Conservation (phyloP, 1,139 yeast species). For the Candida albicans region DNA sequence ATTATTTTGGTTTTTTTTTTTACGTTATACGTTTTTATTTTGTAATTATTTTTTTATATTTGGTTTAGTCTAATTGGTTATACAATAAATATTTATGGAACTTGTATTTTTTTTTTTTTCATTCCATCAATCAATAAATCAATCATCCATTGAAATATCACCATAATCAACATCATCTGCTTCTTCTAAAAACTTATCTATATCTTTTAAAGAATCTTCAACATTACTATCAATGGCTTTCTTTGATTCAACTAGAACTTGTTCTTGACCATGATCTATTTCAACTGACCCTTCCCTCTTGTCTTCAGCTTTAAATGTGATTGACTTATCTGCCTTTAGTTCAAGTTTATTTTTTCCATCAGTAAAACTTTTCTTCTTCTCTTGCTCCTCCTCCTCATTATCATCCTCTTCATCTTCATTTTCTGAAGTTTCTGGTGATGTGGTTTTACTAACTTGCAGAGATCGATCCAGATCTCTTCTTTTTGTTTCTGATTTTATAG, state of each 20-base stretch:
- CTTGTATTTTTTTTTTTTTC: not conserved
- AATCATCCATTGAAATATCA: slow-evolving; percentile 24
- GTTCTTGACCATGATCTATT: slow-evolving; percentile 13
- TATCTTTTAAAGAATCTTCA: slow-evolving; percentile 28
- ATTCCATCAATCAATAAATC: not conserved
- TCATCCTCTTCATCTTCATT: slow-evolving; percentile 10
- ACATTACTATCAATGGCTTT: slow-evolving; percentile 5
- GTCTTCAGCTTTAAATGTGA: not conserved
- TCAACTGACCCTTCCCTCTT: slow-evolving; percentile 6
- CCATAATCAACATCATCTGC: slow-evolving; percentile 43
- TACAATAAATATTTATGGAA: slow-evolving; percentile 1
- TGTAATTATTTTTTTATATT: not conserved
- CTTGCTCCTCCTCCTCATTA: slow-evolving; percentile 14
- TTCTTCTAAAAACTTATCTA: slow-evolving; percentile 38
- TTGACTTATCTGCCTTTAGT: not conserved
- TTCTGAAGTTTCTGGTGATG: not conserved
- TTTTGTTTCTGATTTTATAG: not conserved
- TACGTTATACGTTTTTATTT: too few species aligned
- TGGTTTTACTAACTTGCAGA: too few species aligned
- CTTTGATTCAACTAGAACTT: slow-evolving; percentile 14
- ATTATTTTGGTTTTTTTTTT: not conserved
- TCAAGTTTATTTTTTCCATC: slow-evolving; percentile 3
- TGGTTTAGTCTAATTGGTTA: not conserved
- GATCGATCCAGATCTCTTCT: too few species aligned
- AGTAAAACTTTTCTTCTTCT: too few species aligned